These are phyloP conservation scores for Pyrrhoderma noxium DNA, from an alignment of 1,284 basidiomycete genomes.

Conservation along the genomic window DNA sequence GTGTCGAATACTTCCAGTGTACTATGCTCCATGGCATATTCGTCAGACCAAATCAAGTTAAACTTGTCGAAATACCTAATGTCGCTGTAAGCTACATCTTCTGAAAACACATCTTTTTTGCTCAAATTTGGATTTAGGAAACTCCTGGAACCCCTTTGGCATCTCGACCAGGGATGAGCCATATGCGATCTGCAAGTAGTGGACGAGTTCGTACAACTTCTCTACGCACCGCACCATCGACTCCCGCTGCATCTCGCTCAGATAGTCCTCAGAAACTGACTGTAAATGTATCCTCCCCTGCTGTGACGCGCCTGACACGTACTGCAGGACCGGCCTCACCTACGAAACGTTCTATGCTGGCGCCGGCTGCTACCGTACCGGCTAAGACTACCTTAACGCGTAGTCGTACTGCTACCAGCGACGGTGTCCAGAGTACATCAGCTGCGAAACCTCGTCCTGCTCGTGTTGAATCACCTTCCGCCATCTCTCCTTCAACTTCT, in stretches of 20 bases:
- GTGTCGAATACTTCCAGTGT: conserved; percentile 81
- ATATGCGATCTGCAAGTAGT: conserved; percentile 37
- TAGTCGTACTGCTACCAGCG: conserved; percentile 1
- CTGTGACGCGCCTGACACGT: conserved; percentile 29
- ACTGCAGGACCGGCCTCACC: conserved; percentile 31
- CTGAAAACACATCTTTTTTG: neutral
- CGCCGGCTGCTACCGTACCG: conserved; percentile 20
- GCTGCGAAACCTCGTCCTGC: conserved; percentile 1
- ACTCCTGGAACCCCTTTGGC: conserved; percentile 20
- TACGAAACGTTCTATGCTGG: conserved; percentile 23
- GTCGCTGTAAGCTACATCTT: conserved; percentile 3
- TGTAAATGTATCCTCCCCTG: conserved; percentile 25
- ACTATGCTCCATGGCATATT: conserved; percentile 80
- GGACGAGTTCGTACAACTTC: conserved; percentile 33
- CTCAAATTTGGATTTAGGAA: conserved; percentile 21
- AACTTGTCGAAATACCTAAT: conserved; percentile 35
- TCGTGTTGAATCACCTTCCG: conserved; percentile 5
- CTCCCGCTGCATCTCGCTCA: conserved; percentile 32
- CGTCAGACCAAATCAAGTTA: conserved; percentile 84
- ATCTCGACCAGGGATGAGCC: conserved; percentile 28
- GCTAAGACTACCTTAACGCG: conserved; percentile 30
- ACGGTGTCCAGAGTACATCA: conserved; percentile 4
- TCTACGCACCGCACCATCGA: conserved; percentile 26
- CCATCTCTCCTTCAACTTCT: conserved; percentile 9
- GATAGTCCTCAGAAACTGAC: conserved; percentile 37